Conservation (phyloP, 2,329 filamentous ascomycete genomes). For the Tolypocladium amazonense region DNA sequence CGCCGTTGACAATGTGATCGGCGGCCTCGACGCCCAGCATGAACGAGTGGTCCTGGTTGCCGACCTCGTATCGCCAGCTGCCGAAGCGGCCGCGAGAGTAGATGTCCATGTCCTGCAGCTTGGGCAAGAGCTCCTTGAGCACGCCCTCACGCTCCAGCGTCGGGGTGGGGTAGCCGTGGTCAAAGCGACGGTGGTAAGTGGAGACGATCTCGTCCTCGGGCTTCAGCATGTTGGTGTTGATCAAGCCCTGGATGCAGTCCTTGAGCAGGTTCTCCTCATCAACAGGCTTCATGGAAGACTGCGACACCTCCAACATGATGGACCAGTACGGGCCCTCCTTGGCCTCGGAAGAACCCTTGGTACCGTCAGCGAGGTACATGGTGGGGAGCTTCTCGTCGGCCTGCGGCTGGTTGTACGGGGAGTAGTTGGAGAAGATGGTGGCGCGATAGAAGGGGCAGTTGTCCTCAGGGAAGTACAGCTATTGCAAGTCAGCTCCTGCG, state of each 20-base stretch:
- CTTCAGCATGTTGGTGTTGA: conserved; percentile 97
- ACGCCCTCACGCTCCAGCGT: conserved; percentile 91
- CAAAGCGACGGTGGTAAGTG: conserved; percentile 95
- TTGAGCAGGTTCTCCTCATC: conserved; percentile 73
- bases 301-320: conserved; percentile 97
- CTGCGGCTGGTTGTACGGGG: conserved; percentile 91
- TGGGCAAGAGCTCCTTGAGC: conserved; percentile 83
- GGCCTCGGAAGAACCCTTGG: conserved; percentile 61
- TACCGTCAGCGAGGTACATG: conserved; percentile 74
- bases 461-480: conserved; percentile 97
- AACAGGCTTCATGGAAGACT: conserved; percentile 92
- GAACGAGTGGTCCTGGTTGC: conserved; percentile 96
- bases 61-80: conserved; percentile 94
- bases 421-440: conserved; percentile 99
- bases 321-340: conserved; percentile 97
- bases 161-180: conserved; percentile 96
- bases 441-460: conserved; percentile 99
- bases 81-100: conserved; percentile 94
- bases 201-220: conserved; percentile 90
- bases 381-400: conserved; percentile 77
- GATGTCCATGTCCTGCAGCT: conserved; percentile 84
- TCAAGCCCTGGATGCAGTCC: conserved; percentile 89
- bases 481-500: background rate
- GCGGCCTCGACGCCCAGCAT: conserved; percentile 94
- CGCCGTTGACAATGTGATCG: conserved; percentile 81